Conservation (phyloP, 768 basidiomycete genomes). For the Lanmaoa rubissima region DNA sequence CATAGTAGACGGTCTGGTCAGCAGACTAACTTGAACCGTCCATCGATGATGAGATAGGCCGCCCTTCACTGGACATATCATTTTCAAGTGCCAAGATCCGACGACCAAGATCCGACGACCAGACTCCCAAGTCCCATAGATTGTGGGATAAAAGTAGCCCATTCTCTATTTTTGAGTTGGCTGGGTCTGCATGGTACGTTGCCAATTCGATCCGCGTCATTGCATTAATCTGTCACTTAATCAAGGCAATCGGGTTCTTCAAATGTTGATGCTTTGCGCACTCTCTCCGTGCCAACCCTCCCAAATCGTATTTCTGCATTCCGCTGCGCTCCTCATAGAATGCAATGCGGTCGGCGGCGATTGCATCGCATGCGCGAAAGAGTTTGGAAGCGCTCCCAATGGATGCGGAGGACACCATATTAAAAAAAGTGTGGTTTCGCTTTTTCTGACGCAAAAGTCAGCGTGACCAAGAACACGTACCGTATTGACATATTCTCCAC, state of each 20-base stretch:
- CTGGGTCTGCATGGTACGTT: not conserved
- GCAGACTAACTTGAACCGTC: no score
- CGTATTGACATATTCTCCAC: not conserved
- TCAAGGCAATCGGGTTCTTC: not conserved
- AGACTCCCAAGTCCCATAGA: not conserved
- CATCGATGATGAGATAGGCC: not conserved
- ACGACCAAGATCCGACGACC: no score
- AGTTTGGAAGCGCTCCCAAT: not conserved
- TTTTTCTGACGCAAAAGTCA: not conserved
- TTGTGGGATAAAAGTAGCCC: not conserved
- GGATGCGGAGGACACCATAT: not conserved
- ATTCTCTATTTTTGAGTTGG: not conserved
- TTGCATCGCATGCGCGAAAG: not conserved
- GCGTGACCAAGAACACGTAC: not conserved
- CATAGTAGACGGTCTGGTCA: no score
- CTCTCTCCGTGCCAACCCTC: not conserved
- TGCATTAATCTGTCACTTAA: not conserved
- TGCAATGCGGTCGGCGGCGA: not conserved
- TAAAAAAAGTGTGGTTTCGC: no score
- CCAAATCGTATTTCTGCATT: not conserved
- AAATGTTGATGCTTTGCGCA: not conserved
- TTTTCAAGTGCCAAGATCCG: no score
- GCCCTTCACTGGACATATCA: not conserved
- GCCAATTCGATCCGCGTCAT: not conserved
- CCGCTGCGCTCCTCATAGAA: not conserved